Conservation (phyloP, 208 protist genomes). For the Trypanosoma congolense region DNA sequence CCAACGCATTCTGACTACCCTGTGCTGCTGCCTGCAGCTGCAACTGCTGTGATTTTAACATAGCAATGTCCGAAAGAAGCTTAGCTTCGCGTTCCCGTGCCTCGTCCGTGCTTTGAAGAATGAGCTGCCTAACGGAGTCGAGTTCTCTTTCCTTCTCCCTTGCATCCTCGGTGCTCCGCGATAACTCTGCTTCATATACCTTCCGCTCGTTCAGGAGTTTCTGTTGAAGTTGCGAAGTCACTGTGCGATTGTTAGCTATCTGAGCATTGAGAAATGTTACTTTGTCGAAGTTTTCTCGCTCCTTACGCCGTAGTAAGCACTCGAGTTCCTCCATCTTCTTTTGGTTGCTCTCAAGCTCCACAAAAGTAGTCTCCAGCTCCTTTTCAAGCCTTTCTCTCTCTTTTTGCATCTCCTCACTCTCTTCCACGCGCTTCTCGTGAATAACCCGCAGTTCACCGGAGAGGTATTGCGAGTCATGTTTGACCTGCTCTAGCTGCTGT, state of each 20-base stretch:
- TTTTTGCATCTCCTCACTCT: constrained; percentile 31
- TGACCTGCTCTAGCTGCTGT: constrained; percentile 76
- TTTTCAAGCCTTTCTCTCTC: constrained; percentile 22
- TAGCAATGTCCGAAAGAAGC: constrained; percentile 46
- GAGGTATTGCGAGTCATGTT: constrained; percentile 78
- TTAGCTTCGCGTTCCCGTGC: constrained; percentile 32
- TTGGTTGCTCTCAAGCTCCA: constrained; percentile 59
- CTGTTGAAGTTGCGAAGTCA: constrained; percentile 59
- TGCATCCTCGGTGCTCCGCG: constrained; percentile 22
- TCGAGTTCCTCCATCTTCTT: constrained; percentile 67
- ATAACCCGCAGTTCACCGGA: constrained; percentile 54
- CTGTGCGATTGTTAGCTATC: constrained; percentile 70
- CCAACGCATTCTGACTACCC: constrained; percentile 25
- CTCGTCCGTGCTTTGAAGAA: constrained; percentile 20
- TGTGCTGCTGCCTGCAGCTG: constrained; percentile 28
- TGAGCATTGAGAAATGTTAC: constrained; percentile 87
- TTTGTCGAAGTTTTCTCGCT: constrained; percentile 80
- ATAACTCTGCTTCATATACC: constrained; percentile 32
- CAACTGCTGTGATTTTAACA: constrained; percentile 30
- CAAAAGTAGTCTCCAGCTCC: constrained; percentile 29
- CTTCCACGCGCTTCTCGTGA: constrained; percentile 29
- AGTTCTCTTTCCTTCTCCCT: constrained; percentile 34
- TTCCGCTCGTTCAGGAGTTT: constrained; percentile 50
- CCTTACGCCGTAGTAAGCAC: constrained; percentile 48
- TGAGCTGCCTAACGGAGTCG: constrained; percentile 13